Conservation (phyloP, 2,329 filamentous ascomycete species). For the Neofusicoccum ribis region DNA sequence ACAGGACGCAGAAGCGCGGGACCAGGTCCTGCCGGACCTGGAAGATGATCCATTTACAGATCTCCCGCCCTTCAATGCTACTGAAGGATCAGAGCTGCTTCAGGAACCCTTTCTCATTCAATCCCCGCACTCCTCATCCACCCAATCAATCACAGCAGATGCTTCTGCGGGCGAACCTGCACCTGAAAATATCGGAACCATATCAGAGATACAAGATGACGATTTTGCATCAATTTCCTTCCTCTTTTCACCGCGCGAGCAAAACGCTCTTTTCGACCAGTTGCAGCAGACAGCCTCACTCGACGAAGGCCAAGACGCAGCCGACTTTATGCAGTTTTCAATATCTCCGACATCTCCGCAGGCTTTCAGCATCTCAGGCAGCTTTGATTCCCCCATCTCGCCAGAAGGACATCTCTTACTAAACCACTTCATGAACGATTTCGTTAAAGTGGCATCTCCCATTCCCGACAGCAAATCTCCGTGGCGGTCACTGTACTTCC, state of each 20-base stretch:
- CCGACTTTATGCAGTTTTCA: neutral
- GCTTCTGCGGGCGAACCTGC: neutral
- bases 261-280: neutral
- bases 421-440: constrained; percentile 2
- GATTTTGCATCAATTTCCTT: neutral
- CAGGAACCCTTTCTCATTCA: neutral
- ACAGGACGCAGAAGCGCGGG: neutral
- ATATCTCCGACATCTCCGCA: neutral
- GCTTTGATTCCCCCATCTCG: neutral
- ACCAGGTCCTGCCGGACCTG: neutral
- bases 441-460: constrained; percentile 5
- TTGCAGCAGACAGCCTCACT: neutral
- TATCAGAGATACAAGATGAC: neutral
- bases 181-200: neutral
- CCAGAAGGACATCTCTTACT: constrained; percentile 1
- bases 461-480: neutral
- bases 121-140: neutral
- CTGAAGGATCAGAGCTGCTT: neutral
- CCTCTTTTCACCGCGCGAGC: neutral
- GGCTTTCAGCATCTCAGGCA: neutral
- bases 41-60: neutral
- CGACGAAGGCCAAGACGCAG: neutral
- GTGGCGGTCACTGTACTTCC: constrained; percentile 1
- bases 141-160: neutral
- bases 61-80: neutral